Evolutionary conservation across 176 grass and related monocot genomes (phyloP).

Genomic region (Bolboschoenus planiculmis): DNA sequence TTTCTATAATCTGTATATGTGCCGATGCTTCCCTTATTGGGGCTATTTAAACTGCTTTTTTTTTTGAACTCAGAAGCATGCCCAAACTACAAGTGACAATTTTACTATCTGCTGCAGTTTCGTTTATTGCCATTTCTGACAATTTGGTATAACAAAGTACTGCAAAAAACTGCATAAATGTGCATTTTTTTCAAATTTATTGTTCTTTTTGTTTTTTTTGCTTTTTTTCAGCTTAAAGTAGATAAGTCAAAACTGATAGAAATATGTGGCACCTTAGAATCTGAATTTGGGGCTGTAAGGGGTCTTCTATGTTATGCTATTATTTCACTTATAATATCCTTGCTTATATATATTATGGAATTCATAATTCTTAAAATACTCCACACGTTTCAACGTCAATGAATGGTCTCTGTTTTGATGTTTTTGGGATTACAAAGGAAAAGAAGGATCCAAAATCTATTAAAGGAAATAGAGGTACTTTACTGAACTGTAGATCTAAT

Average conservation of each 20-base stretch:
- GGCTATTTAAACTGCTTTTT: too few relatives aligned
- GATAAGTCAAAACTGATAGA: conserved; percentile 89
- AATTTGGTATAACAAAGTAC: neutral
- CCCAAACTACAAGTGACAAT: neutral
- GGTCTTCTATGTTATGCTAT: neutral
- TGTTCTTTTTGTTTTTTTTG: neutral
- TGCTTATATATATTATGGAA: neutral
- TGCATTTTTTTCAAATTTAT: neutral
- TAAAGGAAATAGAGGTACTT: conserved; percentile 96
- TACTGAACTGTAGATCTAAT: too few relatives aligned
- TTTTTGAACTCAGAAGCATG: neutral
- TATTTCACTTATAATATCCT: neutral
- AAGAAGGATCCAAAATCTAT: conserved; percentile 77
- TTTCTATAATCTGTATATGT: too few relatives aligned
- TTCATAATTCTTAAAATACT: conserved; percentile 17
- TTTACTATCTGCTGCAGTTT: neutral
- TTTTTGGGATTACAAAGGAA: conserved; percentile 87
- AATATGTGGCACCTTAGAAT: conserved; percentile 72
- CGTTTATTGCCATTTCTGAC: neutral
- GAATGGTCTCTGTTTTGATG: conserved; percentile 88
- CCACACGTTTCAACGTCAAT: conserved; percentile 86
- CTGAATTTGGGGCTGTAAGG: conserved; percentile 82
- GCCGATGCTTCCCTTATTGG: too few relatives aligned
- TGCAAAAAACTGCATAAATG: neutral
- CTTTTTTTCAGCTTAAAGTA: conserved; percentile 64